These are phyloP conservation scores for Grigorovia yakushimaensis DNA, from an alignment of 805 yeast species.

Conservation along the genomic window DNA sequence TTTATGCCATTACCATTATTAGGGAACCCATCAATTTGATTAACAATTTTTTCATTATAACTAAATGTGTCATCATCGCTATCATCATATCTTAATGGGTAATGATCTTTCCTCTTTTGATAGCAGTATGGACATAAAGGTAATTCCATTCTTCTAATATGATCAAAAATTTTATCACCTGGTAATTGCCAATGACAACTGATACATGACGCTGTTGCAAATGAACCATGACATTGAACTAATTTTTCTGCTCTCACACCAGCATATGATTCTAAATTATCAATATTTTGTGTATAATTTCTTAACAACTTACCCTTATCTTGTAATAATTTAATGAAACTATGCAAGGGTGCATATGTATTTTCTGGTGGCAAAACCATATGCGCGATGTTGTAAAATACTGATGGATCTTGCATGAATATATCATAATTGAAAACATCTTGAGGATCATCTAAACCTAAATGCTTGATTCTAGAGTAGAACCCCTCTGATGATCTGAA, in stretches of 20 bases:
- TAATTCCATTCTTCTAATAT: slow-evolving; percentile 47
- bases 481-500: slow-evolving; percentile 85
- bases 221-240: slow-evolving; percentile 89
- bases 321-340: slow-evolving; percentile 62
- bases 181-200: slow-evolving; percentile 55
- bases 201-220: slow-evolving; percentile 77
- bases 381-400: slow-evolving; percentile 80
- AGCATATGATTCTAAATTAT: slow-evolving; percentile 73
- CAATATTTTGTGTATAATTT: slow-evolving; percentile 87
- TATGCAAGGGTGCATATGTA: slow-evolving; percentile 67
- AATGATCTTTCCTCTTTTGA: slow-evolving; percentile 31
- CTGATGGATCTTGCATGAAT: slow-evolving; percentile 66
- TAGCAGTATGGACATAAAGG: slow-evolving; percentile 67
- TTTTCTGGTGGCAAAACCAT: slow-evolving; percentile 69
- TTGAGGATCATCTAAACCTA: slow-evolving; percentile 80
- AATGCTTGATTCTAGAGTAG: slow-evolving; percentile 54
- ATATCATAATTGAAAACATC: slow-evolving; percentile 70
- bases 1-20: not conserved
- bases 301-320: slow-evolving; percentile 69
- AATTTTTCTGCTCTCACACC: slow-evolving; percentile 58
- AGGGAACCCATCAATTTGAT: not conserved
- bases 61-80: slow-evolving; percentile 2
- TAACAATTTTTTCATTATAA: slow-evolving; percentile 4
- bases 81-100: slow-evolving; percentile 13
- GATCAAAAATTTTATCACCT: slow-evolving; percentile 55